Conservation (phyloP, 805 yeast species). For the Ogataea pini region DNA sequence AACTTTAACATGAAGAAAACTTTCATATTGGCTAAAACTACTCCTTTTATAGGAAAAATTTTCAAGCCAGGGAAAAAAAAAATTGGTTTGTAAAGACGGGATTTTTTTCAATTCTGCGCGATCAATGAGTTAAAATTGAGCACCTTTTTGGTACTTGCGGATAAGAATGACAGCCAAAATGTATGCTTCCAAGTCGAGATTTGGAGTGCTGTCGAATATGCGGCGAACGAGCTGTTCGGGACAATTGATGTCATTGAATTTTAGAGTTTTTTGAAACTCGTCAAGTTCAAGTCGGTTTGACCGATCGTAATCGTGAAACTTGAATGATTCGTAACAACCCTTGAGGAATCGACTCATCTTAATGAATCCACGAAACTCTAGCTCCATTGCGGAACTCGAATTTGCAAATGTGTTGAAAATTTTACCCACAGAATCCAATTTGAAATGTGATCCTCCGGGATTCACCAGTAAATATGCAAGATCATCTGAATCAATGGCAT, state of each 20-base stretch:
- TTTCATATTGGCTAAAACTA: background rate
- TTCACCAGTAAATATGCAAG: slow-evolving; percentile 24
- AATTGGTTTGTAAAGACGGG: slow-evolving; percentile 3
- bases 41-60: slow-evolving; percentile 7
- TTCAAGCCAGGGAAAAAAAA: slow-evolving; percentile 2
- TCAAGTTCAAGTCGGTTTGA: slow-evolving; percentile 29
- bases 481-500: slow-evolving; percentile 17
- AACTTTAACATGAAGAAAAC: background rate
- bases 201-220: slow-evolving; percentile 23
- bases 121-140: slow-evolving; percentile 8
- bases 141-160: slow-evolving; percentile 23
- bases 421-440: slow-evolving; percentile 18
- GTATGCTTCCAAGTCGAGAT: slow-evolving; percentile 31
- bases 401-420: slow-evolving; percentile 25
- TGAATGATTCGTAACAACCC: slow-evolving; percentile 35
- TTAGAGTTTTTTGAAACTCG: slow-evolving; percentile 32
- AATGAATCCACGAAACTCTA: slow-evolving; percentile 32
- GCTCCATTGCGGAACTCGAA: slow-evolving; percentile 10
- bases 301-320: slow-evolving; percentile 30
- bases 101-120: slow-evolving; percentile 5
- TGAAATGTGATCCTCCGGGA: slow-evolving; percentile 27
- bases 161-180: slow-evolving; percentile 31
- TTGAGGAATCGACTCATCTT: slow-evolving; percentile 32
- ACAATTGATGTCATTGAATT: slow-evolving; percentile 26
- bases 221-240: slow-evolving; percentile 23